These are phyloP conservation scores for Cystoisospora suis DNA, from an alignment of 169 alveolate species.

Conservation along the genomic window DNA sequence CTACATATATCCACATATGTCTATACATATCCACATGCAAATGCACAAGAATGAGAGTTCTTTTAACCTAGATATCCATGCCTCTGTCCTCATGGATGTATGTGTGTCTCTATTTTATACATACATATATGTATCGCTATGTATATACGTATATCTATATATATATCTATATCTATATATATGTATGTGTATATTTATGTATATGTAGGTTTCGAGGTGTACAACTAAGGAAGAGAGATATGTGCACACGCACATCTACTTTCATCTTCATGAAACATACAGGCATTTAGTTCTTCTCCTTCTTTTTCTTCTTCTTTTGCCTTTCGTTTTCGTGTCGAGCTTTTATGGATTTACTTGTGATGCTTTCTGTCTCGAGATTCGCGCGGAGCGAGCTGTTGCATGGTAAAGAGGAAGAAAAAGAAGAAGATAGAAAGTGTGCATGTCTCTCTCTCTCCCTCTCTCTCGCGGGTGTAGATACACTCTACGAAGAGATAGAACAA, in stretches of 20 bases:
- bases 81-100: not conserved
- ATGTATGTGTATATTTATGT: not conserved
- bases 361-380: not conserved
- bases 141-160: not conserved
- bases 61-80: too few relatives aligned
- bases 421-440: too few relatives aligned
- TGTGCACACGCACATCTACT: not conserved
- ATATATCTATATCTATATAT: not conserved
- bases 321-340: not conserved
- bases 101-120: not conserved
- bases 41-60: not conserved
- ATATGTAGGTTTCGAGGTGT: not conserved
- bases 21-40: not conserved
- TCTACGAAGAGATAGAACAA: too few relatives aligned
- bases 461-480: too few relatives aligned
- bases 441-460: too few relatives aligned
- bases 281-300: not conserved
- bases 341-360: not conserved
- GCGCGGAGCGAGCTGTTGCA: too few relatives aligned
- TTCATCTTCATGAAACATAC: not conserved
- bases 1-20: not conserved
- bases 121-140: not conserved
- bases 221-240: not conserved
- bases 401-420: too few relatives aligned
- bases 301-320: too few relatives aligned